Evolutionary conservation across 768 basidiomycete genomes (phyloP).

Genomic region (Macrocybe gigantea): DNA sequence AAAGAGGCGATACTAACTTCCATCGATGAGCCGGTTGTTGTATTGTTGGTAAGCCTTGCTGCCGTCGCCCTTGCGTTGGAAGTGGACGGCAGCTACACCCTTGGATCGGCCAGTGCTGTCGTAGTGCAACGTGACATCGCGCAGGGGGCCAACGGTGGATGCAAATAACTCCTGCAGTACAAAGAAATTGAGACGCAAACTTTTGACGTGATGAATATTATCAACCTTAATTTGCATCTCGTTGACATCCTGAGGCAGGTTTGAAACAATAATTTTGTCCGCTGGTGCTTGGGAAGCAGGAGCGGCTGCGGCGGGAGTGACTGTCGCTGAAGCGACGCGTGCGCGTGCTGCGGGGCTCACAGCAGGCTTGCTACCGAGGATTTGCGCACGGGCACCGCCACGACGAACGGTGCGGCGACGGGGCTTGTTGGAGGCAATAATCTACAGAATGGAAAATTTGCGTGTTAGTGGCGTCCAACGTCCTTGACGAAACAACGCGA

Average conservation of each 20-base stretch:
- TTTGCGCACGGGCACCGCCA: conserved; percentile 44
- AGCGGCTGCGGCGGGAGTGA: conserved; percentile 31
- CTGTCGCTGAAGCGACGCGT: conserved; percentile 40
- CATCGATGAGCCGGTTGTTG: conserved; percentile 99
- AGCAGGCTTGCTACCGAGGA: conserved; percentile 48
- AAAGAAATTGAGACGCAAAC: not conserved
- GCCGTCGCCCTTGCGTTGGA: conserved; percentile 83
- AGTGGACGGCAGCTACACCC: conserved; percentile 83
- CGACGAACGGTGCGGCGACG: conserved; percentile 41
- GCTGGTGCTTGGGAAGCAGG: conserved; percentile 42
- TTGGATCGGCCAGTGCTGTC: conserved; percentile 84
- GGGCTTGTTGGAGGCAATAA: conserved; percentile 54
- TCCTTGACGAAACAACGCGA: conserved; percentile 14
- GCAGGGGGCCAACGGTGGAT: conserved; percentile 83
- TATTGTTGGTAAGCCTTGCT: conserved; percentile 90
- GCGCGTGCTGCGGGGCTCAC: conserved; percentile 46
- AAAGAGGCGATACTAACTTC: conserved; percentile 91
- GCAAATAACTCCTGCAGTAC: conserved; percentile 80
- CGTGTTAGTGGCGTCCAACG: conserved; percentile 13
- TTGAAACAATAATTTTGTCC: conserved; percentile 94
- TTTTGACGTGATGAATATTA: not conserved
- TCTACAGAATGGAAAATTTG: conserved; percentile 33
- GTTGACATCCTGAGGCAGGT: conserved; percentile 89
- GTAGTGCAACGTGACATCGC: conserved; percentile 80
- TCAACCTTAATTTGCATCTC: conserved; percentile 87